Percentiles rank a stretch among this genome's conserved stretches.
Conservation (phyloP, 208 protist species). For the Lotmaria passim region DNA sequence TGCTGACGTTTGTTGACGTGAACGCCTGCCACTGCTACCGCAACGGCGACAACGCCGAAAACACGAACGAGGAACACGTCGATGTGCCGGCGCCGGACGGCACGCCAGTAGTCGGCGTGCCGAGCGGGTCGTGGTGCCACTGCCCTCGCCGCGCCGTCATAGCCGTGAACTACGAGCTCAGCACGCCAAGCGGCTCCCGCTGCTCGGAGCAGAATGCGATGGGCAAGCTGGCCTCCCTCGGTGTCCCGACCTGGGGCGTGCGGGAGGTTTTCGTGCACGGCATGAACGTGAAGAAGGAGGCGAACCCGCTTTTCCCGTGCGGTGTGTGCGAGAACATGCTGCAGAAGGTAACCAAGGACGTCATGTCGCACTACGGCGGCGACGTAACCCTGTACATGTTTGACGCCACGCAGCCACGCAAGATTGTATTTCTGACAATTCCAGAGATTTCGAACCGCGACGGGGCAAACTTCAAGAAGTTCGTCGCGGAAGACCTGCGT, state of each 20-base stretch:
- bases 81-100: slow-evolving; percentile 15
- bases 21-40: slow-evolving; percentile 59
- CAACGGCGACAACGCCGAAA: slow-evolving; percentile 27
- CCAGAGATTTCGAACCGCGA: slow-evolving; percentile 85
- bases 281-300: slow-evolving; percentile 61
- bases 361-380: slow-evolving; percentile 63
- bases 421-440: slow-evolving; percentile 82
- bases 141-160: slow-evolving; percentile 74
- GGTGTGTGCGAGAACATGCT: slow-evolving; percentile 93
- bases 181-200: slow-evolving; percentile 87
- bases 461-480: slow-evolving; percentile 73
- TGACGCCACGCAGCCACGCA: slow-evolving; percentile 76
- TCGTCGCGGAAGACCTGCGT: slow-evolving; percentile 70
- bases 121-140: slow-evolving; percentile 71
- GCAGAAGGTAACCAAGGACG: slow-evolving; percentile 81
- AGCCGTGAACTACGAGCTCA: slow-evolving; percentile 91
- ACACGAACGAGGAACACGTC: slow-evolving; percentile 21
- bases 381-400: slow-evolving; percentile 91
- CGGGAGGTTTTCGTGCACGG: slow-evolving; percentile 90
- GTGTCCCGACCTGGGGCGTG: slow-evolving; percentile 77
- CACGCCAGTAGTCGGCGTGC: slow-evolving; percentile 39
- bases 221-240: slow-evolving; percentile 79
- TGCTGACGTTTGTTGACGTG: slow-evolving; percentile 87
- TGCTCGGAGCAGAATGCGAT: slow-evolving; percentile 92
- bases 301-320: slow-evolving; percentile 91